Conservation (phyloP, 495 filamentous ascomycete genomes). For the Copromyces sp. region DNA sequence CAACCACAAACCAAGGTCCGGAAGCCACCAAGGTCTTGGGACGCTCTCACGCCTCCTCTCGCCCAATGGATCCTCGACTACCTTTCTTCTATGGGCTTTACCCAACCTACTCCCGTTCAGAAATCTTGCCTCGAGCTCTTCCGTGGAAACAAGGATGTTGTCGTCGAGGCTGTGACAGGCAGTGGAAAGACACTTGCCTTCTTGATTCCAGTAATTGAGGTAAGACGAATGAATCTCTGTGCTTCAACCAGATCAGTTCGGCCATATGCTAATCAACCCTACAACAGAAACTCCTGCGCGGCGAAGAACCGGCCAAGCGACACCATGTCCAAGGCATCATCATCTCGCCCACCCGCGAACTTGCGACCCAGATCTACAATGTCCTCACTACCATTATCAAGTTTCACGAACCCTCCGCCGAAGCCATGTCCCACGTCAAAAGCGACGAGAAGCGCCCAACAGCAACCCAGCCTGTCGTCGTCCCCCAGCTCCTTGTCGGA, state of each 20-base stretch:
- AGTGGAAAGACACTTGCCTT: conserved; percentile 92
- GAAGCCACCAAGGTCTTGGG: conserved; percentile 59
- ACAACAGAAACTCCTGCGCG: conserved; percentile 52
- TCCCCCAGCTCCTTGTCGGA: conserved; percentile 81
- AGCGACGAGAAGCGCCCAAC: conserved; percentile 42
- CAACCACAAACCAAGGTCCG: conserved; percentile 16
- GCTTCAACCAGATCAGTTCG: too few species aligned
- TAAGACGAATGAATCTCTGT: neutral
- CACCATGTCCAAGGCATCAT: conserved; percentile 86
- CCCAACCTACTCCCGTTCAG: conserved; percentile 86
- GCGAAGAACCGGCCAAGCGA: conserved; percentile 64
- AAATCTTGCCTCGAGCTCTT: conserved; percentile 89
- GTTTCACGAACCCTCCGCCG: conserved; percentile 72
- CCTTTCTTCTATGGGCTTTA: conserved; percentile 73
- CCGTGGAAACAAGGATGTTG: conserved; percentile 88
- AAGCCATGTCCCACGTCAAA: conserved; percentile 40
- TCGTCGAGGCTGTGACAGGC: conserved; percentile 94
- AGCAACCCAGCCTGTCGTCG: conserved; percentile 45
- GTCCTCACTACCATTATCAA: conserved; percentile 67
- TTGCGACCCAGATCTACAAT: conserved; percentile 80
- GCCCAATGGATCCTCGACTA: conserved; percentile 87
- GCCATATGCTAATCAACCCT: neutral
- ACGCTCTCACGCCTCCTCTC: conserved; percentile 54
- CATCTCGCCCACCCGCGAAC: conserved; percentile 84
- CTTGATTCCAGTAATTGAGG: conserved; percentile 76